Evolutionary conservation across 2,329 filamentous ascomycete genomes (phyloP).

Genomic region (Rhexocercosporidium sp.): DNA sequence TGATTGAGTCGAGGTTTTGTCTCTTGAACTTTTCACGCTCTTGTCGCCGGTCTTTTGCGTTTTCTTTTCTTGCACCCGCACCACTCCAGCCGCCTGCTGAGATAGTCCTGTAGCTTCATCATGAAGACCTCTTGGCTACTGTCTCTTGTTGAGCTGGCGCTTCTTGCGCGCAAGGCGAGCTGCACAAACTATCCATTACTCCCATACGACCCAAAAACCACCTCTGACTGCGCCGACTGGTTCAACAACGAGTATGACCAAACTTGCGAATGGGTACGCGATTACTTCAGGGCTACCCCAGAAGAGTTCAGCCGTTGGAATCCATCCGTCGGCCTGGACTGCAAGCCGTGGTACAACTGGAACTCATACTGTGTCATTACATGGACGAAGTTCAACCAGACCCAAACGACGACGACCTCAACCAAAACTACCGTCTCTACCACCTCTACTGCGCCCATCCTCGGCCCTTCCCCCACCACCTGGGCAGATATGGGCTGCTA

Average conservation of each 20-base stretch:
- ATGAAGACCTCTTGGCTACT: background rate
- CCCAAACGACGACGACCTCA: background rate
- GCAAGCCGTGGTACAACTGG: constrained; percentile 1
- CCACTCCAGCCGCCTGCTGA: too few relatives aligned
- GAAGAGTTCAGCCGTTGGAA: background rate
- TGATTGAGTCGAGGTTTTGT: background rate
- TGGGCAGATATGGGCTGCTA: background rate
- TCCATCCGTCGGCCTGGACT: background rate
- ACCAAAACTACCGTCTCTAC: background rate
- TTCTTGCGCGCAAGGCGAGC: background rate
- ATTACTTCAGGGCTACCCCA: background rate
- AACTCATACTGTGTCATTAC: background rate
- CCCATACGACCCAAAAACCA: background rate
- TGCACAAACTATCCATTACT: background rate
- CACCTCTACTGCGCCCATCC: background rate
- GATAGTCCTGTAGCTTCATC: background rate
- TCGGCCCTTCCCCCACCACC: background rate
- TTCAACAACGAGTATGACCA: background rate
- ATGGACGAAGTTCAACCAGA: constrained; percentile 1
- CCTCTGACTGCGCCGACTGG: background rate
- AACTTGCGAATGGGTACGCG: background rate
- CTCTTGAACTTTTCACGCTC: background rate
- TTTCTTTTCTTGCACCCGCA: background rate
- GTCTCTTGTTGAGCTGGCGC: constrained; percentile 2
- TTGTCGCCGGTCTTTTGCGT: background rate